Conservation (phyloP, 2,329 filamentous ascomycete species). For the Botrytis paeoniae region DNA sequence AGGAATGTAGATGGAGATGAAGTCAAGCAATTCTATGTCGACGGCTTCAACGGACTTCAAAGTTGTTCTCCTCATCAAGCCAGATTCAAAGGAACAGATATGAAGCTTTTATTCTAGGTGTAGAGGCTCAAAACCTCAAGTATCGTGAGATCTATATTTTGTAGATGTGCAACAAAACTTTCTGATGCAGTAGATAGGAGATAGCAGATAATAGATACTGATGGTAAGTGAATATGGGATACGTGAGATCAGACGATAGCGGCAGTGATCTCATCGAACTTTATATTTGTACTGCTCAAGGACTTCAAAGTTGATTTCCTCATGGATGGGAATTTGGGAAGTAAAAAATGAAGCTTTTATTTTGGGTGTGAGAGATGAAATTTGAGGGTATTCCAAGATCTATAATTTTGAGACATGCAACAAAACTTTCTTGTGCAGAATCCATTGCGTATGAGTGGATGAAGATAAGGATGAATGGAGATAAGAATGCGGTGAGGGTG, state of each 20-base stretch:
- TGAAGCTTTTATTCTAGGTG: not conserved
- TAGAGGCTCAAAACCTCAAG: too few relatives aligned
- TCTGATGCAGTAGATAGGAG: not conserved
- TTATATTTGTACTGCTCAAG: not conserved
- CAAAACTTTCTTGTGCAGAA: not conserved
- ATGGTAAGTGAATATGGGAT: not conserved
- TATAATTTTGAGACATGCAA: not conserved
- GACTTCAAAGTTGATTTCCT: not conserved
- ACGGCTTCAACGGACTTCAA: not conserved
- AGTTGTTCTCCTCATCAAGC: not conserved
- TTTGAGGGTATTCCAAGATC: not conserved
- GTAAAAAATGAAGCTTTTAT: not conserved
- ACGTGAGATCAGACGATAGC: not conserved
- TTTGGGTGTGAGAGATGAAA: not conserved
- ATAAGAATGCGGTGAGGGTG: not conserved
- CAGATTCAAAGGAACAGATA: not conserved
- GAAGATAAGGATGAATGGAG: not conserved
- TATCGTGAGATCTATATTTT: not conserved
- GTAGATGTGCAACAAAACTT: not conserved
- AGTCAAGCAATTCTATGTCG: not conserved
- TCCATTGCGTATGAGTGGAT: not conserved
- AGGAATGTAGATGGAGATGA: not conserved
- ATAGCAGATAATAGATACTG: not conserved
- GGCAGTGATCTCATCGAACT: not conserved
- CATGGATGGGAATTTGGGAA: not conserved